Conservation (phyloP, 805 yeast genomes). For the Metschnikowia anglica region DNA sequence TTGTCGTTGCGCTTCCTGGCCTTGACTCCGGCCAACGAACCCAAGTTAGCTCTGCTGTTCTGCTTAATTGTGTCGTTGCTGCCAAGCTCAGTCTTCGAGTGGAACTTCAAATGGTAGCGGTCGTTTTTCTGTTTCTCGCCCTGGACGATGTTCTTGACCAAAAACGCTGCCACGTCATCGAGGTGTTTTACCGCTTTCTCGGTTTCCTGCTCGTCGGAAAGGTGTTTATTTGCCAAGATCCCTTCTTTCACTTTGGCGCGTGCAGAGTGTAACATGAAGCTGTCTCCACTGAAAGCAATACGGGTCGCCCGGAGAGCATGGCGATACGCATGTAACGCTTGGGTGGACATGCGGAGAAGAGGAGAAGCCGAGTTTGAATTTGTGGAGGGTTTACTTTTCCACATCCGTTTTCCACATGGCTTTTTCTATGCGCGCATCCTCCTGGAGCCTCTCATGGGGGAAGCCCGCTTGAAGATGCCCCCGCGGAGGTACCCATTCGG, state of each 20-base stretch:
- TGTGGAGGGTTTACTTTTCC: neutral
- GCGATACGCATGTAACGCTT: slow-evolving; percentile 53
- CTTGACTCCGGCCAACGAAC: slow-evolving; percentile 54
- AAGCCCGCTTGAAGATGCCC: no score
- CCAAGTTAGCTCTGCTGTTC: slow-evolving; percentile 42
- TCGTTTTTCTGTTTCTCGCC: slow-evolving; percentile 51
- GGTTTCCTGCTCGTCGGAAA: slow-evolving; percentile 42
- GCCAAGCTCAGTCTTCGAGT: slow-evolving; percentile 81
- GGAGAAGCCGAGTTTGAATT: no score
- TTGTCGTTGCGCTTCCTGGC: slow-evolving; percentile 29
- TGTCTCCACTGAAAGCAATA: slow-evolving; percentile 56
- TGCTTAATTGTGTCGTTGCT: slow-evolving; percentile 79
- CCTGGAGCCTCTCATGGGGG: no score
- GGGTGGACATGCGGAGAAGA: slow-evolving; percentile 9
- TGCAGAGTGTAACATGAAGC: slow-evolving; percentile 53
- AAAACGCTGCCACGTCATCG: slow-evolving; percentile 67
- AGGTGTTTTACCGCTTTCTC: slow-evolving; percentile 38
- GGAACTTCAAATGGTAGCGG: slow-evolving; percentile 64
- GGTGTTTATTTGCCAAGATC: slow-evolving; percentile 34
- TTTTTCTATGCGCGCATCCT: no score
- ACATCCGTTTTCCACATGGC: neutral
- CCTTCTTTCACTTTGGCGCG: slow-evolving; percentile 59
- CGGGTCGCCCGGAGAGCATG: slow-evolving; percentile 65
- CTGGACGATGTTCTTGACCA: slow-evolving; percentile 81
- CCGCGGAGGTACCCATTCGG: no score